Base-by-base conservation (phyloP, 2,329 filamentous ascomycete species). In the Fusarium napiforme region DNA sequence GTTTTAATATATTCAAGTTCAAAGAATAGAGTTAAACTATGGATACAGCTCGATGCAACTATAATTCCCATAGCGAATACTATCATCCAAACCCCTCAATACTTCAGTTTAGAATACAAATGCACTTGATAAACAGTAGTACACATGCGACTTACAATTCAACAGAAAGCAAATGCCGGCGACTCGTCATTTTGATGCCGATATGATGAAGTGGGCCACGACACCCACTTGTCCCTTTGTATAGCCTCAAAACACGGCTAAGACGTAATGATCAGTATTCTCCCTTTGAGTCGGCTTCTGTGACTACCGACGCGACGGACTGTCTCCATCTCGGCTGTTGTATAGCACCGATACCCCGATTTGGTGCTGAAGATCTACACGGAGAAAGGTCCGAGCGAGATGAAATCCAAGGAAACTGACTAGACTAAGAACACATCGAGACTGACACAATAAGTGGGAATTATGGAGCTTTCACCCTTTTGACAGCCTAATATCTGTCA, bases 341-440 rank as follows among this genome's bases (percentile, higher is more conserved):
- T 11, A 26, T 6, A 15, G n/a, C 32, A 16, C 49, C 49, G 49
- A 53, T 15, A 16, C 23, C 1, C 49, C 49, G 49, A 26, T 16
- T 53, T 21, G 49, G 32, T 26, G 32, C 18, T 19, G 12, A 37
- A 16, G 32, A 53, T 53, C 49, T 26, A 21, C 32, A 36, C 9
- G 18, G 23, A 28, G 18, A 28, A 37, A 23, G 32, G 49, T 37
- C 49, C 49, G 23, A 53, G 49, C 49, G 23, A 37, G 32, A 37
- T 28, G 49, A 53, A 53, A 16, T 50, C 15, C 47, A 50, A 23
- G 30, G 47, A 37, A 52, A 26, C 49, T 21, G 49, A 2, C 4
- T 0, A 15, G 1, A 19, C 47, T 23, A 34, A 7, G 2, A 34
- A 7, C 30, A 14, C 18, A 18, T 23, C 3, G 8, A 34, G 30